Evolutionary conservation across 805 yeast genomes (phyloP).

Genomic region (Barnettozyma vustinii): DNA sequence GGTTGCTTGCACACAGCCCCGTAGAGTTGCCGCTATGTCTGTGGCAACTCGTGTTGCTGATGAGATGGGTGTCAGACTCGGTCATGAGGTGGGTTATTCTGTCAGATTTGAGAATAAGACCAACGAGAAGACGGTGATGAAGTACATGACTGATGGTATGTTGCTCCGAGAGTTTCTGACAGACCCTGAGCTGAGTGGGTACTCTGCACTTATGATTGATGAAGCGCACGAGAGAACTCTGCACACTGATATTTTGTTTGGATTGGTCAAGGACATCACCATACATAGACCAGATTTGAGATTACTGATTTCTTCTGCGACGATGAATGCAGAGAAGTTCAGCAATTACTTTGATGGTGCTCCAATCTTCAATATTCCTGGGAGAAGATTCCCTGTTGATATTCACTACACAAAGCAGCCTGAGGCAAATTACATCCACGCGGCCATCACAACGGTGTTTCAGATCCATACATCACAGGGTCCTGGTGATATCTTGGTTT

Average conservation of each 20-base stretch:
- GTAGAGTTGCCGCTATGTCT: conserved; percentile 91
- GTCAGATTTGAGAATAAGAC: conserved; percentile 83
- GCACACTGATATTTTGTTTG: conserved; percentile 81
- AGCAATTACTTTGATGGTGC: conserved; percentile 76
- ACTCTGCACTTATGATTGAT: conserved; percentile 86
- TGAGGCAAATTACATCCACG: conserved; percentile 85
- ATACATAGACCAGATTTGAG: conserved; percentile 63
- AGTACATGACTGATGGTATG: conserved; percentile 97
- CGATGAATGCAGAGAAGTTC: conserved; percentile 86
- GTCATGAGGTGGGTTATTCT: conserved; percentile 83
- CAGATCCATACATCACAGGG: conserved; percentile 73
- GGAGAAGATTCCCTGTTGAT: conserved; percentile 89
- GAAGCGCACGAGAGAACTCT: conserved; percentile 97
- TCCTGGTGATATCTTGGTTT: conserved; percentile 83
- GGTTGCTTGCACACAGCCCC: conserved; percentile 89
- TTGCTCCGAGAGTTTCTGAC: conserved; percentile 74
- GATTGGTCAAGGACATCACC: conserved; percentile 68
- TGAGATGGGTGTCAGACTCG: conserved; percentile 77
- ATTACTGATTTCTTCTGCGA: conserved; percentile 85
- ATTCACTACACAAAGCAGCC: conserved; percentile 80
- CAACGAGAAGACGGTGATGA: conserved; percentile 58
- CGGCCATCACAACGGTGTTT: conserved; percentile 81
- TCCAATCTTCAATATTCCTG: conserved; percentile 87
- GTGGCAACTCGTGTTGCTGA: conserved; percentile 91
- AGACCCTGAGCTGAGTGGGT: conserved; percentile 64